phyloP scores from a whole-genome alignment of 805 yeast species.

The Barnettozyma salicaria region DNA sequence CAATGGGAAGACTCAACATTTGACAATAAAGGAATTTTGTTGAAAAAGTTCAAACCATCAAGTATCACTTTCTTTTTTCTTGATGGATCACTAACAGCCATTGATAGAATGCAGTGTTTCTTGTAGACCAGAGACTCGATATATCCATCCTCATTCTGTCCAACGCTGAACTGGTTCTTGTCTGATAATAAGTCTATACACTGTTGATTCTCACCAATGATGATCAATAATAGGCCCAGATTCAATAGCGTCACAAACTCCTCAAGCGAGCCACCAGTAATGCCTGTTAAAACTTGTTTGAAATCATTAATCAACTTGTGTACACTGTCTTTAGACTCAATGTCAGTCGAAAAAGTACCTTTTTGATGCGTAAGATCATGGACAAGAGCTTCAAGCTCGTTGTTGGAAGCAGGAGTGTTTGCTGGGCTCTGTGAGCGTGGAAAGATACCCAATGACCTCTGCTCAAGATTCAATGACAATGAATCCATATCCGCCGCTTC shows the following conservation, averaged over 20 bases:
- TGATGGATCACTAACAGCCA: constrained; percentile 3
- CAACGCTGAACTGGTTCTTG: background rate
- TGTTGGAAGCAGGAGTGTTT: background rate
- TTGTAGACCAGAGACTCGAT: constrained; percentile 12
- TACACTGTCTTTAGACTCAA: too few species aligned
- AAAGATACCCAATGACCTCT: constrained; percentile 2
- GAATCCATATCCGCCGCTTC: too few species aligned
- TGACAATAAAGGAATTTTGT: constrained; percentile 15
- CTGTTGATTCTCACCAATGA: too few species aligned
- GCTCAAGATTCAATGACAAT: background rate
- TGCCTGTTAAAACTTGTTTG: too few species aligned
- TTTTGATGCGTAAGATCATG: too few species aligned
- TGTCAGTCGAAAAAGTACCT: too few species aligned
- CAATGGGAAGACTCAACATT: constrained; percentile 20
- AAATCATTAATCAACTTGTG: too few species aligned
- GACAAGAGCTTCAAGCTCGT: too few species aligned
- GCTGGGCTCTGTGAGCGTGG: background rate
- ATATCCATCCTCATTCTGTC: constrained; percentile 1
- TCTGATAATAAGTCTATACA: too few species aligned
- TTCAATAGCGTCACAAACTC: too few species aligned
- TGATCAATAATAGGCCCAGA: too few species aligned
- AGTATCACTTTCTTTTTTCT: constrained; percentile 8
- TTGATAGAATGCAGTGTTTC: constrained; percentile 10
- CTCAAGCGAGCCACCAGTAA: too few species aligned
- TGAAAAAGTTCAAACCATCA: constrained; percentile 12